phyloP scores from a whole-genome alignment of 345 rosid species.

The Viola odorata region DNA sequence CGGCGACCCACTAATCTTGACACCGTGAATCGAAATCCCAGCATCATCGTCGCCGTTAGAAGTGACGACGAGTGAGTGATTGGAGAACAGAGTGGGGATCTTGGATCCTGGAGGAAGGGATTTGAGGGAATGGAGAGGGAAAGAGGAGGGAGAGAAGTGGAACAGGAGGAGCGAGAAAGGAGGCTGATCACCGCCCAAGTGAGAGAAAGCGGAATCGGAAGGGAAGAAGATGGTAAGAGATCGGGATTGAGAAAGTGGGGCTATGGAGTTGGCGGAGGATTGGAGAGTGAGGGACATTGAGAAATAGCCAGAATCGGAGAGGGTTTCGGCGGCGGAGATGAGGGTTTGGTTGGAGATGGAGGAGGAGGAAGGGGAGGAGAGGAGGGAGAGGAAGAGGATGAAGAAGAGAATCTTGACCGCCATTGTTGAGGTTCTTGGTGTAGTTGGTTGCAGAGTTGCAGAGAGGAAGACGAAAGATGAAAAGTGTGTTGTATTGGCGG shows the following conservation, averaged over 20 bases:
- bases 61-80: conserved; percentile 25
- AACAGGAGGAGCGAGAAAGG: conserved; percentile 29
- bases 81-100: conserved; percentile 29
- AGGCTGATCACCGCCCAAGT: conserved; percentile 34
- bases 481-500: no score
- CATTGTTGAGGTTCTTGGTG: conserved; percentile 19
- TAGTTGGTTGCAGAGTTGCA: no score
- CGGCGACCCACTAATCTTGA: conserved; percentile 12
- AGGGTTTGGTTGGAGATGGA: conserved; percentile 15
- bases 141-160: conserved; percentile 28
- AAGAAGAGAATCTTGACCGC: conserved; percentile 12
- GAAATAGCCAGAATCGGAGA: conserved; percentile 20
- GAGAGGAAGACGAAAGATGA: no score
- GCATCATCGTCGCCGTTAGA: not conserved
- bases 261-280: conserved; percentile 10
- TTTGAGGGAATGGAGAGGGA: conserved; percentile 14
- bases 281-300: conserved; percentile 34
- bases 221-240: conserved; percentile 40
- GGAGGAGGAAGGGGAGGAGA: conserved; percentile 1
- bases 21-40: conserved; percentile 20
- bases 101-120: conserved; percentile 26
- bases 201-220: conserved; percentile 23
- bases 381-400: conserved; percentile 9
- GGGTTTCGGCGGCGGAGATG: conserved; percentile 15
- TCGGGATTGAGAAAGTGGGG: conserved; percentile 3